phyloP scores from a whole-genome alignment of 768 basidiomycete species.

The Mycena leptocephala region DNA sequence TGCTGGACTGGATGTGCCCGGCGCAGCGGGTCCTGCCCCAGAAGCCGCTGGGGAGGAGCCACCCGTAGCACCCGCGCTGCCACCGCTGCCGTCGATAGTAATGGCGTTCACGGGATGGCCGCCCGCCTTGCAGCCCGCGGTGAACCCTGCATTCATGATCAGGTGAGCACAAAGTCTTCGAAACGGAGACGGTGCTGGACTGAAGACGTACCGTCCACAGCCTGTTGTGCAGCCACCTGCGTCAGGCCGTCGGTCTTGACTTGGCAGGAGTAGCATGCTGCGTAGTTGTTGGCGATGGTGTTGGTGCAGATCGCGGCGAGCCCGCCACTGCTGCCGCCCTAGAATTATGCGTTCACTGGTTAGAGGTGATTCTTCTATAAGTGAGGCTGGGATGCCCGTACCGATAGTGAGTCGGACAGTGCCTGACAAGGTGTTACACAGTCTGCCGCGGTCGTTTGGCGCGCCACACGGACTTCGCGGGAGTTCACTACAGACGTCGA shows the following conservation, averaged over 20 bases:
- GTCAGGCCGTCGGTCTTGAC: neutral
- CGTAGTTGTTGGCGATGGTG: neutral
- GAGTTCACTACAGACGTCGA: neutral
- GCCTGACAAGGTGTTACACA: neutral
- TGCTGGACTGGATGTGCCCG: neutral
- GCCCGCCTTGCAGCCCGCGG: neutral
- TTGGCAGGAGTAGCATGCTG: conserved; percentile 4
- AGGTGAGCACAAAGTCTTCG: neutral
- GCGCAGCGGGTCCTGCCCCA: neutral
- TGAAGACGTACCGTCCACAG: neutral
- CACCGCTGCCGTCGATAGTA: neutral
- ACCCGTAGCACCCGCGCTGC: neutral
- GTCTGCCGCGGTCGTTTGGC: neutral
- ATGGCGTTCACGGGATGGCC: neutral
- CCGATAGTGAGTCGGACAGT: neutral
- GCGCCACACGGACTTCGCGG: neutral
- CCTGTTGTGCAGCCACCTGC: neutral
- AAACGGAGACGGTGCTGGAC: neutral
- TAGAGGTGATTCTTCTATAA: neutral
- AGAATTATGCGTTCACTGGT: neutral
- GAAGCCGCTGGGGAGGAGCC: neutral
- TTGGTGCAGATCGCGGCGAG: conserved; percentile 5
- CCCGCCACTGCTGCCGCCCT: neutral
- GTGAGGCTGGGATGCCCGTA: neutral
- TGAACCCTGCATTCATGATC: neutral